Percentiles rank a stretch among this genome's conserved stretches.
Conservation (phyloP, 2,329 filamentous ascomycete genomes). For the Aspergillus felis region DNA sequence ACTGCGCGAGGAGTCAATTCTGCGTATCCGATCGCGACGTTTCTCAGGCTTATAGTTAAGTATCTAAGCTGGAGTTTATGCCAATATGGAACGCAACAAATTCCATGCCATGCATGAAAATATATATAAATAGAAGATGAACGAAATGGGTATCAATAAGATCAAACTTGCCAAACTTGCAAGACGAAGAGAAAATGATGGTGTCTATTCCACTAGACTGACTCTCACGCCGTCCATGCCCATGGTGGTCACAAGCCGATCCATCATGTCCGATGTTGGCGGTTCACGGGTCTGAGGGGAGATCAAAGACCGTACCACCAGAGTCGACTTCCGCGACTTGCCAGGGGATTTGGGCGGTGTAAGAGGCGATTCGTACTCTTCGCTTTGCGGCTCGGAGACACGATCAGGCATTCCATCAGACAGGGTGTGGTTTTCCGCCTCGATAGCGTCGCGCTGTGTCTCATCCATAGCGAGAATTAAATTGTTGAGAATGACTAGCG, state of each 20-base stretch:
- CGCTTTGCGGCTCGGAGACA: neutral
- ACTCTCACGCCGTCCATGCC: slow-evolving; percentile 21
- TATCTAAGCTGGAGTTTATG: neutral
- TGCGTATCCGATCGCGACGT: neutral
- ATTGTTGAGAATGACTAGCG: slow-evolving; percentile 19
- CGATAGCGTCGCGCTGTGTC: slow-evolving; percentile 12
- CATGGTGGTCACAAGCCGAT: slow-evolving; percentile 21
- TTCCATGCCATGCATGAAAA: neutral
- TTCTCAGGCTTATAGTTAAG: neutral
- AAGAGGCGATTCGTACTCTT: neutral
- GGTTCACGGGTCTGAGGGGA: slow-evolving; percentile 13
- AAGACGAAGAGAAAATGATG: neutral
- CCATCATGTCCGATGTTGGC: slow-evolving; percentile 23
- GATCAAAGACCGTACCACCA: slow-evolving; percentile 17
- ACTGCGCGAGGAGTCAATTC: neutral
- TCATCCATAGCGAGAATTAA: slow-evolving; percentile 17
- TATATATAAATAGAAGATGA: neutral
- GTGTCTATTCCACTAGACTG: slow-evolving; percentile 10
- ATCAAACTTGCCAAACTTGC: neutral
- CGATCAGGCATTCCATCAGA: slow-evolving; percentile 1
- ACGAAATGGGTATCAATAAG: neutral
- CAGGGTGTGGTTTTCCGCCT: slow-evolving; percentile 12
- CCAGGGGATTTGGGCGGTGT: slow-evolving; percentile 12
- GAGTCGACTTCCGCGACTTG: slow-evolving; percentile 1
- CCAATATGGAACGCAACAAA: neutral